Evolutionary conservation across 2,329 filamentous ascomycete genomes (phyloP).

Genomic region (Metarhizium anisopliae): DNA sequence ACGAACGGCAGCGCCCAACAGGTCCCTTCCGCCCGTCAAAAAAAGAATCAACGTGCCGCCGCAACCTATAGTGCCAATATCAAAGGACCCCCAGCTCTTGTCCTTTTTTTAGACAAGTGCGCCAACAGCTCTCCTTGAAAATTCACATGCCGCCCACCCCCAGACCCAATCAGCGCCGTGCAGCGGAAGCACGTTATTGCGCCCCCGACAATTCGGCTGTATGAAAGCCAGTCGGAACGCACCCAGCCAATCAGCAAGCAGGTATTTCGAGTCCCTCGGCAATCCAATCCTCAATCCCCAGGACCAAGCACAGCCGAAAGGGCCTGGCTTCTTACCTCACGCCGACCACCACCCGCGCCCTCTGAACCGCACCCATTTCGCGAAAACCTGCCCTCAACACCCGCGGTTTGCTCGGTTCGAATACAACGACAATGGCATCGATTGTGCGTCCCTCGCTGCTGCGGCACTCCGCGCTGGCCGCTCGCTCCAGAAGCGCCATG

Average conservation of each 20-base stretch:
- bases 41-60: background rate
- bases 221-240: slow-evolving; percentile 16
- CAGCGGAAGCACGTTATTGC: slow-evolving; percentile 19
- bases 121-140: slow-evolving; percentile 10
- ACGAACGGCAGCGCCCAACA: background rate
- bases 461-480: slow-evolving; percentile 40
- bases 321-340: background rate
- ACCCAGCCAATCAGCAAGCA: slow-evolving; percentile 33
- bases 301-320: background rate
- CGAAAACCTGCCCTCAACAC: background rate
- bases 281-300: slow-evolving; percentile 24
- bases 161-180: slow-evolving; percentile 19
- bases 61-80: background rate
- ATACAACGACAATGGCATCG: slow-evolving; percentile 40
- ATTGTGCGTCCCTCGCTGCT: slow-evolving; percentile 46
- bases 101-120: background rate
- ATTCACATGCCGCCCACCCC: slow-evolving; percentile 16
- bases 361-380: background rate
- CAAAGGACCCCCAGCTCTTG: background rate
- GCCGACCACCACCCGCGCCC: background rate
- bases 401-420: background rate
- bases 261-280: slow-evolving; percentile 43
- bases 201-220: slow-evolving; percentile 14
- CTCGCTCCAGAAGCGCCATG: slow-evolving; percentile 21
- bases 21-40: background rate